Evolutionary conservation across 2,329 filamentous ascomycete genomes (phyloP).

Genomic region (Byssothecium circinans): DNA sequence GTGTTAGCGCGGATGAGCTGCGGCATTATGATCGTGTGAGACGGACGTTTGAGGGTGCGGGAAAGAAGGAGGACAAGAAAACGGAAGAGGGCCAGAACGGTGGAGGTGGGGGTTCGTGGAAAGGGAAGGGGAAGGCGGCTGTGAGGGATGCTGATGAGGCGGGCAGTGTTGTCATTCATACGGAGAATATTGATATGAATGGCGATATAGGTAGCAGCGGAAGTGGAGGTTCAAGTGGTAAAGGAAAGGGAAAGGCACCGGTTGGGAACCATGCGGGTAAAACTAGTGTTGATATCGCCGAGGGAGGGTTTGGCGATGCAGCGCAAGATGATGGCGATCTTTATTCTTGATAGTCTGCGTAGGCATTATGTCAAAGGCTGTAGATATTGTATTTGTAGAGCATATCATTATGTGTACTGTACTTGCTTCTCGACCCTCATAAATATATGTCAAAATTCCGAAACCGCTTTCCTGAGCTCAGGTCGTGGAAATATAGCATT

Average conservation of each 20-base stretch:
- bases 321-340: slow-evolving; percentile 45
- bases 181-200: slow-evolving; percentile 43
- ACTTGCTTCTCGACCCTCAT: too few species aligned
- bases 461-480: too few species aligned
- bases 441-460: too few species aligned
- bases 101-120: slow-evolving; percentile 6
- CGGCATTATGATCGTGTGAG: slow-evolving; percentile 87
- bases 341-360: slow-evolving; percentile 35
- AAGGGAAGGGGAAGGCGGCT: slow-evolving; percentile 35
- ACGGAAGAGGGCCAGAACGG: slow-evolving; percentile 20
- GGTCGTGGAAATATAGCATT: too few species aligned
- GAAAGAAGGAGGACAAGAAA: slow-evolving; percentile 51
- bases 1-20: slow-evolving; percentile 88
- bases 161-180: slow-evolving; percentile 46
- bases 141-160: slow-evolving; percentile 37
- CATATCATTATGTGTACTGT: too few species aligned
- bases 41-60: slow-evolving; percentile 73
- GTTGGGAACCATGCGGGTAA: slow-evolving; percentile 35
- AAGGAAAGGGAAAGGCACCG: slow-evolving; percentile 42
- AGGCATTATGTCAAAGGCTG: neutral
- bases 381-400: neutral
- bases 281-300: slow-evolving; percentile 38
- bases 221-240: slow-evolving; percentile 17
- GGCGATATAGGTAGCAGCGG: slow-evolving; percentile 14
- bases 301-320: slow-evolving; percentile 44